Conservation (phyloP, 441 rosid species). For the Populus hybrid region DNA sequence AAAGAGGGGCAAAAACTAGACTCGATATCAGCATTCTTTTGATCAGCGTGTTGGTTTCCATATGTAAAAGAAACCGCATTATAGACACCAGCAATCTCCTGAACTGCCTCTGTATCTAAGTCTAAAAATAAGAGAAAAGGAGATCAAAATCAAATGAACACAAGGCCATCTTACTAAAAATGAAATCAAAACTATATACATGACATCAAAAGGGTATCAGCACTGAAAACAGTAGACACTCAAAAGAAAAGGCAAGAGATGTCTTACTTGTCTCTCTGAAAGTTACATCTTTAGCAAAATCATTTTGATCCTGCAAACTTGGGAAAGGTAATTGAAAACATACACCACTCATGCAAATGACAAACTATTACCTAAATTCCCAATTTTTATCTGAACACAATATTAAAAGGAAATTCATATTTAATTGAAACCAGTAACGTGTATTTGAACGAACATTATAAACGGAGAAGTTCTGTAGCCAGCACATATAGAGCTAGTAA, state of each 20-base stretch:
- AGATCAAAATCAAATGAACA: slow-evolving; percentile 11
- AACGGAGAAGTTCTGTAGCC: neutral
- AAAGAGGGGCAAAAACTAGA: slow-evolving; percentile 71
- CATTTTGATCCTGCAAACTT: slow-evolving; percentile 61
- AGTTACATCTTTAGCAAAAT: slow-evolving; percentile 49
- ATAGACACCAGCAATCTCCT: slow-evolving; percentile 38
- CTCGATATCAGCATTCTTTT: slow-evolving; percentile 41
- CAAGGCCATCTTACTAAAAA: slow-evolving; percentile 1
- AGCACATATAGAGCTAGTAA: neutral
- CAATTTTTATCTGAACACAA: slow-evolving; percentile 11
- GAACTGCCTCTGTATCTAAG: slow-evolving; percentile 39
- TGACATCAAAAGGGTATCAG: neutral
- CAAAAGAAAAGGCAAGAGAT: slow-evolving; percentile 27
- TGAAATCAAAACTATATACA: neutral
- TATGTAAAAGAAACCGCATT: slow-evolving; percentile 70
- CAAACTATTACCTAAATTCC: neutral
- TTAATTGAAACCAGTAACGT: neutral
- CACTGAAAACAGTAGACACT: slow-evolving; percentile 8
- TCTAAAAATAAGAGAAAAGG: slow-evolving; percentile 34
- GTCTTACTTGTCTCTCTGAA: slow-evolving; percentile 62
- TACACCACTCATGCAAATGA: slow-evolving; percentile 27
- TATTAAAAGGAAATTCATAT: slow-evolving; percentile 1
- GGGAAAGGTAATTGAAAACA: slow-evolving; percentile 30
- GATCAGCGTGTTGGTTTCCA: slow-evolving; percentile 46
- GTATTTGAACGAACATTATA: neutral